Base-by-base conservation (phyloP, 176 grass and related monocot species). In the Aegilops tauschii region DNA sequence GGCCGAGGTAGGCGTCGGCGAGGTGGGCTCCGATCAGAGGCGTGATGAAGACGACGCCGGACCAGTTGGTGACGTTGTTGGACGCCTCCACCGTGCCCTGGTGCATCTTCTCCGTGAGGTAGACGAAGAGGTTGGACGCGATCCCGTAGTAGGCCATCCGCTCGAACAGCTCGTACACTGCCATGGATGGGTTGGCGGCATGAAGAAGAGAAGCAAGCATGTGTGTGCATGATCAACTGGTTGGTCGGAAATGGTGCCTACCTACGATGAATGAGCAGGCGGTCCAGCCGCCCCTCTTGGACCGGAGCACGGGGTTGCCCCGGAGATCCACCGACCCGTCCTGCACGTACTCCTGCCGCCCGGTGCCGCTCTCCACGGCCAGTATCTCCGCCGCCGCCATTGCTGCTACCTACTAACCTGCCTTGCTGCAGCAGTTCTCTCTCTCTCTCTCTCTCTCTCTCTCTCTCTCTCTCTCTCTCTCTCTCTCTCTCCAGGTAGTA, bases 261-360 rank as follows among this genome's bases (percentile, higher is more conserved):
- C 88, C 88, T 3, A 91, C 89, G 56, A 87, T 61, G 64, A 92
- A 92, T 27, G 76, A 77, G 77, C 82, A 92, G 39, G 90, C 86
- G 18, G 70, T 92, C 90, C 77, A 92, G 65, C 90, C 82, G 20
- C 90, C 90, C 17, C 86, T 32, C 77, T 78, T 88, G 37, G 86
- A 88, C 0, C 86, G 79, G 66, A 91, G 81, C 20, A 91, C 81
- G 11, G 85, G 85, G 75, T 88, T 87, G 66, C 89, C 89, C 10
- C 63, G 82, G 75, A 91, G 89, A 35, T 91, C 89, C 42, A 88
- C 89, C 3, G 89, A 80, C 25, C 89, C 81, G 58, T 91, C 89
- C 81, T 68, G 81, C 80, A 76, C 59, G 85, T 91, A 91, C 52
- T 87, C 84, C 21, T 21, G 6, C 28, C 32, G 20, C 30, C 31